Evolutionary conservation across 352 stramenopile genomes (phyloP).

Genomic region (Thalassiosira ordinaria): DNA sequence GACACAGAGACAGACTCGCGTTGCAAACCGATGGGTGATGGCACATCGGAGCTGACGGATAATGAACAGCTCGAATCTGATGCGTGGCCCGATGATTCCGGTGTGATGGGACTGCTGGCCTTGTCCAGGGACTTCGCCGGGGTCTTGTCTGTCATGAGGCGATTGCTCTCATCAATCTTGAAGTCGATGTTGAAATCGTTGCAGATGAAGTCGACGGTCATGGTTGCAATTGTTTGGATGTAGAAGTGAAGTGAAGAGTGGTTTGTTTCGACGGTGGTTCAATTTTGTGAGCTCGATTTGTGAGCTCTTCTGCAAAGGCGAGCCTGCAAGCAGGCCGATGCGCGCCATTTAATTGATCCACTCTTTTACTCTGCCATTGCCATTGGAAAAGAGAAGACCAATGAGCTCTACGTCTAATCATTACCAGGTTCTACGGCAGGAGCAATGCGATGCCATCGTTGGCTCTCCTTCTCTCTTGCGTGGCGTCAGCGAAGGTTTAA

Average conservation of each 20-base stretch:
- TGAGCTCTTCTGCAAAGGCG: not conserved
- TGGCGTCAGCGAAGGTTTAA: not conserved
- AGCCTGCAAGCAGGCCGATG: not conserved
- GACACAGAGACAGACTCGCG: slow-evolving; percentile 13
- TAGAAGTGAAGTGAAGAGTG: too few relatives aligned
- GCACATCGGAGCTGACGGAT: slow-evolving; percentile 18
- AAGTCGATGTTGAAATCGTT: slow-evolving; percentile 40
- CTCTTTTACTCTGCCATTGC: slow-evolving; percentile 2
- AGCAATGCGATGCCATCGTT: too few relatives aligned
- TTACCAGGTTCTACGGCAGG: not conserved
- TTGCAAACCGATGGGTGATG: not conserved
- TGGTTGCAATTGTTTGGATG: slow-evolving; percentile 12
- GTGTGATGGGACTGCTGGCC: slow-evolving; percentile 2
- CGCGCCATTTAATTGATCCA: not conserved
- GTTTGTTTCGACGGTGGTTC: too few relatives aligned
- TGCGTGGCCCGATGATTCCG: slow-evolving; percentile 6
- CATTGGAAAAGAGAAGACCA: not conserved
- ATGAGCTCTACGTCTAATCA: not conserved
- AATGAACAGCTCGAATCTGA: slow-evolving; percentile 25
- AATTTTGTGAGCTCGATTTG: not conserved
- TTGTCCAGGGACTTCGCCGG: slow-evolving; percentile 13
- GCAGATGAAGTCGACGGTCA: slow-evolving; percentile 38
- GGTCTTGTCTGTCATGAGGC: slow-evolving; percentile 15
- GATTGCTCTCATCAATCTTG: slow-evolving; percentile 37
- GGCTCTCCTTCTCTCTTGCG: too few relatives aligned